Percentiles rank a stretch among this genome's conserved stretches.
These are phyloP conservation scores for Phytophthora brassicae DNA, from an alignment of 352 stramenopile species.

Conservation along the genomic window DNA sequence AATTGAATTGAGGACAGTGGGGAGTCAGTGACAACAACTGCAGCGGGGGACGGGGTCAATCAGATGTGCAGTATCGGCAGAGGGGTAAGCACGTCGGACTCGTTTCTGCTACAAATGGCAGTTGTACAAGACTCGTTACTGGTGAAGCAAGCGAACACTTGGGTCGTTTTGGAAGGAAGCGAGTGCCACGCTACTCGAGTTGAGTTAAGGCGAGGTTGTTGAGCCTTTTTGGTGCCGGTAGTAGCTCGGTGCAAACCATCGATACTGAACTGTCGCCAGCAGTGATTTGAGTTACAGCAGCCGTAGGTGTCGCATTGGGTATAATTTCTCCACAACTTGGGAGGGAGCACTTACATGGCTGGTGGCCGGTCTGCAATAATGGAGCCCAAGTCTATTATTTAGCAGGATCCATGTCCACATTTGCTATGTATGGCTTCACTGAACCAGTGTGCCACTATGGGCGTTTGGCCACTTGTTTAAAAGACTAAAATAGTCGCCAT, in stretches of 20 bases:
- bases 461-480: neutral
- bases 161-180: constrained; percentile 22
- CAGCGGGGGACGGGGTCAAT: constrained; percentile 30
- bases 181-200: neutral
- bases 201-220: no score
- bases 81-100: constrained; percentile 29
- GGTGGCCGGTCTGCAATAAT: no score
- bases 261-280: constrained; percentile 32
- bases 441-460: constrained; percentile 23
- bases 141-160: constrained; percentile 2
- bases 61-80: constrained; percentile 23
- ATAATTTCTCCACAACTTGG: constrained; percentile 23
- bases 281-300: constrained; percentile 23
- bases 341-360: constrained; percentile 5
- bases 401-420: constrained; percentile 2
- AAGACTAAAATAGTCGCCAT: neutral
- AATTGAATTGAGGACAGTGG: constrained; percentile 26
- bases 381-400: neutral
- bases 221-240: no score
- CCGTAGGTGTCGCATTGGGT: constrained; percentile 19
- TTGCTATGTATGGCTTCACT: constrained; percentile 23
- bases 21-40: constrained; percentile 18
- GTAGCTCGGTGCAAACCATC: no score
- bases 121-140: constrained; percentile 13
- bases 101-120: constrained; percentile 34